These are phyloP conservation scores for Globisporangium nagaii DNA, from an alignment of 352 stramenopile species.

Conservation along the genomic window DNA sequence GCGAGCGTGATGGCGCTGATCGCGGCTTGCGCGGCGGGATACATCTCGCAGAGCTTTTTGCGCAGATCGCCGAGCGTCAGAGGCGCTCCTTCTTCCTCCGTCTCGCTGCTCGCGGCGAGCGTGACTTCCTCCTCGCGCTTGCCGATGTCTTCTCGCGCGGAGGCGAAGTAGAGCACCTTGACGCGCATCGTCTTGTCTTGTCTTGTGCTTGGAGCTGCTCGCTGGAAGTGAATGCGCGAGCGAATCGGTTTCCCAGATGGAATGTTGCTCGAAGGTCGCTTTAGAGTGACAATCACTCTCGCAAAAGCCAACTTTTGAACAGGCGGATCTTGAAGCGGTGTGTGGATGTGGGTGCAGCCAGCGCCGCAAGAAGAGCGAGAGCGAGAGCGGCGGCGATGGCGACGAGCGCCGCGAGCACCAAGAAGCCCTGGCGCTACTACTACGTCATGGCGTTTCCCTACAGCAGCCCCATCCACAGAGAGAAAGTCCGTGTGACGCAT, in stretches of 20 bases:
- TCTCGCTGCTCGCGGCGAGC: conserved; percentile 9
- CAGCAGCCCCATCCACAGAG: conserved; percentile 20
- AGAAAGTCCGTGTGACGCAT: conserved; percentile 45
- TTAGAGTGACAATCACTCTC: background rate
- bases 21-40: conserved; percentile 36
- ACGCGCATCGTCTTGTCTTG: conserved; percentile 23
- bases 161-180: conserved; percentile 83
- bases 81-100: background rate
- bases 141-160: conserved; percentile 62
- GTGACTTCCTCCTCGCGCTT: conserved; percentile 57
- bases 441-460: conserved; percentile 54
- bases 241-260: background rate
- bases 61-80: conserved; percentile 44
- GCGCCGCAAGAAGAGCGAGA: conserved; percentile 1
- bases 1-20: conserved; percentile 63
- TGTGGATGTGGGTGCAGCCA: background rate
- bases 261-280: conserved; percentile 25
- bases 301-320: background rate
- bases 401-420: conserved; percentile 3
- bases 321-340: conserved; percentile 32
- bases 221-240: background rate
- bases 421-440: conserved; percentile 72
- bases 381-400: conserved; percentile 1
- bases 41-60: conserved; percentile 33
- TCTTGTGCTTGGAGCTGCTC: background rate